Percentiles rank a stretch among this genome's conserved stretches.
Conservation (phyloP, 495 filamentous ascomycete species). For the Penicillium longicatenatum region DNA sequence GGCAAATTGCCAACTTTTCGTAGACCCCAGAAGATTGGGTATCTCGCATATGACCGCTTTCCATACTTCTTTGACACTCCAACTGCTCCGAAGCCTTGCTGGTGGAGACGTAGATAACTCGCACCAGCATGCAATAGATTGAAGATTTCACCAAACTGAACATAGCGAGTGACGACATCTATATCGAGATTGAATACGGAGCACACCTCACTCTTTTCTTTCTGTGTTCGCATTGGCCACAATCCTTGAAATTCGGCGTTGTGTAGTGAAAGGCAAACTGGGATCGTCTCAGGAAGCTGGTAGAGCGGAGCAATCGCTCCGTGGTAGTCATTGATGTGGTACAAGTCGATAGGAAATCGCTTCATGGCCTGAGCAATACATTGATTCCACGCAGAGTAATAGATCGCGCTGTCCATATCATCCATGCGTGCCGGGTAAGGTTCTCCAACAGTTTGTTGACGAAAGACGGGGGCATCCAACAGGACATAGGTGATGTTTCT, state of each 20-base stretch:
- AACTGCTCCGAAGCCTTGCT: slow-evolving; percentile 74
- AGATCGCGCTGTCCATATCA: slow-evolving; percentile 69
- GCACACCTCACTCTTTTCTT: slow-evolving; percentile 69
- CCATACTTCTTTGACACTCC: slow-evolving; percentile 77
- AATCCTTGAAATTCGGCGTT: slow-evolving; percentile 76
- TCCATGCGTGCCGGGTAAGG: slow-evolving; percentile 76
- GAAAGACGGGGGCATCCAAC: slow-evolving; percentile 70
- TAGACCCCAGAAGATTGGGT: slow-evolving; percentile 78
- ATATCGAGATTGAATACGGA: slow-evolving; percentile 65
- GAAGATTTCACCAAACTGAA: slow-evolving; percentile 68
- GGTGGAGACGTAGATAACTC: slow-evolving; percentile 73
- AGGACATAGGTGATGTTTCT: slow-evolving; percentile 75
- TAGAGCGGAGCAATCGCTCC: slow-evolving; percentile 73
- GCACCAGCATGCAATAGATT: slow-evolving; percentile 73
- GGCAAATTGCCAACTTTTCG: slow-evolving; percentile 70
- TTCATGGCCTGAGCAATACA: slow-evolving; percentile 66
- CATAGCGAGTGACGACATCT: slow-evolving; percentile 43
- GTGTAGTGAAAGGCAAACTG: slow-evolving; percentile 55
- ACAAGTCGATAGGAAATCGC: slow-evolving; percentile 65
- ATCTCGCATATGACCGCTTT: slow-evolving; percentile 71
- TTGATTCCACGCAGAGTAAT: slow-evolving; percentile 75
- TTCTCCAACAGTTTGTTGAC: slow-evolving; percentile 65
- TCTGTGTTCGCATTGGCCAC: slow-evolving; percentile 71
- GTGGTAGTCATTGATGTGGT: slow-evolving; percentile 84
- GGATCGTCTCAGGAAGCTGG: slow-evolving; percentile 61